Evolutionary conservation across 2,329 filamentous ascomycete species (phyloP), one percentile per base, ranked within the genome.

Genomic region (Aspergillus sp.): DNA sequence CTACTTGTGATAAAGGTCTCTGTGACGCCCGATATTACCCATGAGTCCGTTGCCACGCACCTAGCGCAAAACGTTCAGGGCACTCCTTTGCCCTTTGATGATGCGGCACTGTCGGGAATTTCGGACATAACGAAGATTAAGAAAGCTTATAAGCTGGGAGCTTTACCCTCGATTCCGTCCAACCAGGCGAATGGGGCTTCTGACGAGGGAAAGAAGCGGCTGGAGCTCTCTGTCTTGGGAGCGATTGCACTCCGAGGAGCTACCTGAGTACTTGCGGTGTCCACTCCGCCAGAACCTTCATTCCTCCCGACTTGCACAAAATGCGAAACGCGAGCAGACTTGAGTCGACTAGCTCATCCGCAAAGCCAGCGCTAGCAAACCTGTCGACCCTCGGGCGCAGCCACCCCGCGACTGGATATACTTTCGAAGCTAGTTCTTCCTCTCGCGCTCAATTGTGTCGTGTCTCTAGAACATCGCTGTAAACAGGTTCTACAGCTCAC

Each of bases 121-220:
- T 83, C 87, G 2, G 90, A 96, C 70, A 72, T 89, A 66, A 72
- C 79, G 20, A 88, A 86, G 68, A 83, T 97, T 33, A 86, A 85
- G 69, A 97, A 96, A 76, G 86, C 90, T 61, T 97, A 97, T 76
- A 96, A 96, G 73, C 76, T 97, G 30, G 89, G 89, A 61, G 80
- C 82, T 7, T 70, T 85, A n/a, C 75, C 78, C 47, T 82, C 80
- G 64, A 75, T 61, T 37, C 17, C 62, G 4, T 45, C 60, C 5
- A 70, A 57, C 37, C 50, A 62, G 60, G 57, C 37, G 49, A 64
- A 68, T 50, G 67, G 64, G 13, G 47, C 59, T 12, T 49, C 67
- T 15, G 64, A 67, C 22, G 61, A 68, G 30, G 61, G 59, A 15
- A 67, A 63, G 37, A 68, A 63, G 41, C 63, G 61, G 66, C 78